Conservation (phyloP, 2,329 filamentous ascomycete species). For the Lasiodiplodia theobromae region DNA sequence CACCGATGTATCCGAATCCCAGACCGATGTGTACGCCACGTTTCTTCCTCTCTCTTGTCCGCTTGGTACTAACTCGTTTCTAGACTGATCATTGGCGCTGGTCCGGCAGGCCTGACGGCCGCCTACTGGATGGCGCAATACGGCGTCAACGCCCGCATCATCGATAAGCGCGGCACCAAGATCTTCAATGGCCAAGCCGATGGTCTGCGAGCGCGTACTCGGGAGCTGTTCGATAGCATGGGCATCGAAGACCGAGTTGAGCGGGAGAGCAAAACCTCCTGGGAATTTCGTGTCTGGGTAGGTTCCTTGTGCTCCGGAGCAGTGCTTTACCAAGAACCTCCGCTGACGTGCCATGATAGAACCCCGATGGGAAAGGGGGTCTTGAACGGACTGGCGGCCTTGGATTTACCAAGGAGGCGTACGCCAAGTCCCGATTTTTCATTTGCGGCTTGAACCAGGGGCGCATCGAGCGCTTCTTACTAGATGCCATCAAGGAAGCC, state of each 20-base stretch:
- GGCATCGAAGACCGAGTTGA: constrained; percentile 68
- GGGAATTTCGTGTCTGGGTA: constrained; percentile 45
- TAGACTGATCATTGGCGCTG: constrained; percentile 12
- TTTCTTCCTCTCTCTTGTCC: neutral
- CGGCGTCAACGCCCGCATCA: constrained; percentile 45
- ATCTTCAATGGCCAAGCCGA: constrained; percentile 66
- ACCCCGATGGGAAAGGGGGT: neutral
- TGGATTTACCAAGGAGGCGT: constrained; percentile 36
- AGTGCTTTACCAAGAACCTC: too few relatives aligned
- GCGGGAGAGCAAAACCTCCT: constrained; percentile 58
- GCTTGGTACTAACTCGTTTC: neutral
- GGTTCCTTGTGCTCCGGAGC: neutral
- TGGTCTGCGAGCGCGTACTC: constrained; percentile 68
- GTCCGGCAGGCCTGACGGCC: neutral
- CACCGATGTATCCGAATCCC: neutral
- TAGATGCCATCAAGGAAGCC: constrained; percentile 10
- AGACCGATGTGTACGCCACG: neutral
- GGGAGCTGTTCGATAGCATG: constrained; percentile 76
- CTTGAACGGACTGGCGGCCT: constrained; percentile 34
- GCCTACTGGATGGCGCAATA: constrained; percentile 18
- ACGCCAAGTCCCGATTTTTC: constrained; percentile 39
- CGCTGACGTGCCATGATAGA: neutral
- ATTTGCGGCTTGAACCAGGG: neutral
- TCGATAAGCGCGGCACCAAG: constrained; percentile 63
- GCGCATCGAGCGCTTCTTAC: constrained; percentile 1